Conservation (phyloP, 2,329 filamentous ascomycete species). For the Ophiosphaerella narmari region DNA sequence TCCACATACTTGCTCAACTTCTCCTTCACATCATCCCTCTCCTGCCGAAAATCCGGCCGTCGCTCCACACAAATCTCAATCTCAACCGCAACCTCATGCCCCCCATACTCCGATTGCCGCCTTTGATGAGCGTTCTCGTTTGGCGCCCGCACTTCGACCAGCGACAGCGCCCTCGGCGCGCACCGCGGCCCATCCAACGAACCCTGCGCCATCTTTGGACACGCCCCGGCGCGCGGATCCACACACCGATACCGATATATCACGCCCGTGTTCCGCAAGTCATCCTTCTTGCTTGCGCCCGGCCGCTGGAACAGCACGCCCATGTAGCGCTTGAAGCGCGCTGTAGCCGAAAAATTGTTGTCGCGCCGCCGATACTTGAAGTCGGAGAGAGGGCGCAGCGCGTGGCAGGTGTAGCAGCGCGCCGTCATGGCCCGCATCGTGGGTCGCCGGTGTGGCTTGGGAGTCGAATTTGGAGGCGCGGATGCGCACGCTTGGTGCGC, state of each 20-base stretch:
- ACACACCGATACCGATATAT: constrained; percentile 4
- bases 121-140: not conserved
- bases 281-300: not conserved
- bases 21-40: not conserved
- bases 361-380: constrained; percentile 2
- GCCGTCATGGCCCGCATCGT: not conserved
- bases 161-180: not conserved
- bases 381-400: not conserved
- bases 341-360: not conserved
- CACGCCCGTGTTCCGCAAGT: not conserved
- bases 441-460: not conserved
- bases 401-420: constrained; percentile 3
- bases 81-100: not conserved
- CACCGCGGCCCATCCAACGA: not conserved
- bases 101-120: not conserved
- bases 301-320: not conserved
- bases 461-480: not conserved
- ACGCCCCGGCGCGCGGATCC: not conserved
- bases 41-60: not conserved
- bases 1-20: not conserved
- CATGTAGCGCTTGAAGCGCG: not conserved
- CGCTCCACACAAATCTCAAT: not conserved
- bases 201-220: not conserved
- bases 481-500: not conserved
- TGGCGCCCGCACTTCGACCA: not conserved